Conservation (phyloP, 805 yeast species). For the Kuraishia molischiana region DNA sequence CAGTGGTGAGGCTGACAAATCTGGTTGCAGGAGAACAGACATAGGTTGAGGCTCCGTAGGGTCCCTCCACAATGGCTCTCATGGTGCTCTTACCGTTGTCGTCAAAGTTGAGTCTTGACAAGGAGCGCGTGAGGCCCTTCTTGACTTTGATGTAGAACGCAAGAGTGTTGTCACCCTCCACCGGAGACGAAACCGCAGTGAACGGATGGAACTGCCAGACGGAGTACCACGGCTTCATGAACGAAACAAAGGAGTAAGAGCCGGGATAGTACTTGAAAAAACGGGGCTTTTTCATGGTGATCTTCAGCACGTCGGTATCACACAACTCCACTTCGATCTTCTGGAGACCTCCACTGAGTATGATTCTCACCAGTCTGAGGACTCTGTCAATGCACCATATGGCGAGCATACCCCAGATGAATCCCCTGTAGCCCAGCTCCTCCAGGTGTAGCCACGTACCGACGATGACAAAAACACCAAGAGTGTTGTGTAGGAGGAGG, state of each 20-base stretch:
- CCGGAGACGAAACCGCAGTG: conserved; percentile 32
- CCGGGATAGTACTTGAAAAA: conserved; percentile 32
- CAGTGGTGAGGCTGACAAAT: conserved; percentile 6
- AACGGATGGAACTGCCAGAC: conserved; percentile 68
- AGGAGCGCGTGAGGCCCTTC: conserved; percentile 38
- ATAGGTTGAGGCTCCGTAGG: conserved; percentile 36
- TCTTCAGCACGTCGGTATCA: conserved; percentile 8
- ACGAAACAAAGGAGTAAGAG: conserved; percentile 42
- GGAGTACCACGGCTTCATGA: conserved; percentile 33
- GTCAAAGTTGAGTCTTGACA: conserved; percentile 17
- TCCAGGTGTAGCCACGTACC: conserved; percentile 30
- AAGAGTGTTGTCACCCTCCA: conserved; percentile 18
- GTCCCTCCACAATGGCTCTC: conserved; percentile 47
- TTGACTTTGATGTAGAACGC: conserved; percentile 34
- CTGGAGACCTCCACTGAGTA: conserved; percentile 14
- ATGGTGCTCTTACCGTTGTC: conserved; percentile 17
- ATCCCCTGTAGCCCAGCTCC: conserved; percentile 31
- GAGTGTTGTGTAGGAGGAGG: conserved; percentile 25
- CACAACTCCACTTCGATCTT: conserved; percentile 6
- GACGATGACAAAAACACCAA: conserved; percentile 27
- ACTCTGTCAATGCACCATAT: conserved; percentile 31
- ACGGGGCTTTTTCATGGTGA: conserved; percentile 11
- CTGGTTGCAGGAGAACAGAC: neutral
- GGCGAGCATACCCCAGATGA: conserved; percentile 27
- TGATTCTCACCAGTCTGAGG: conserved; percentile 23